Evolutionary conservation across 768 basidiomycete genomes (phyloP).

Genomic region (Tylopilus sp.): DNA sequence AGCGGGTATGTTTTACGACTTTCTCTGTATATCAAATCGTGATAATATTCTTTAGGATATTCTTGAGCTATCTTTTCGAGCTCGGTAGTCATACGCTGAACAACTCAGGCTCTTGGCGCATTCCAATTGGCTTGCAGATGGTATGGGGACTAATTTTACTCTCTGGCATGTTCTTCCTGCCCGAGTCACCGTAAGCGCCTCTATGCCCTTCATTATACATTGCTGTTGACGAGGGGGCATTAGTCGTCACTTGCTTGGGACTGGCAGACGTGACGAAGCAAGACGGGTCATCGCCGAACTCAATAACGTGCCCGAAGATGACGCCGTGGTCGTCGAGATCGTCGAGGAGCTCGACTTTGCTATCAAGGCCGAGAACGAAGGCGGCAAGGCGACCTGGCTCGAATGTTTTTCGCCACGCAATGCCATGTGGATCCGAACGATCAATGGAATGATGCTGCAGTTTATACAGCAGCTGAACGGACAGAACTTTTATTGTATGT

Average conservation of each 20-base stretch:
- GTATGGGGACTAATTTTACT: slow-evolving; percentile 65
- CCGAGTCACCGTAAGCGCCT: slow-evolving; percentile 59
- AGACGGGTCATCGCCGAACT: slow-evolving; percentile 60
- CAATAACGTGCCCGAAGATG: slow-evolving; percentile 58
- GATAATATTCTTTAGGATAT: slow-evolving; percentile 40
- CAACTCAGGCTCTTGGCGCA: slow-evolving; percentile 66
- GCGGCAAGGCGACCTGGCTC: slow-evolving; percentile 73
- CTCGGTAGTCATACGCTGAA: slow-evolving; percentile 56
- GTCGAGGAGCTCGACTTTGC: slow-evolving; percentile 64
- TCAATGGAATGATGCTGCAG: slow-evolving; percentile 80
- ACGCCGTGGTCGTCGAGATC: slow-evolving; percentile 54
- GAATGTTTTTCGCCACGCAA: slow-evolving; percentile 75
- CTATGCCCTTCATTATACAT: neutral
- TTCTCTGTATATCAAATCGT: neutral
- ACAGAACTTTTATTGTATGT: slow-evolving; percentile 76
- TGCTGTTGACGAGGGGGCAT: neutral
- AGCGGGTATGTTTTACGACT: slow-evolving; percentile 44
- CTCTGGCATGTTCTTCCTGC: slow-evolving; percentile 71
- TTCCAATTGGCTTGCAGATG: slow-evolving; percentile 74
- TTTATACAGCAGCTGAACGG: slow-evolving; percentile 81
- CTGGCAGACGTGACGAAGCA: slow-evolving; percentile 50
- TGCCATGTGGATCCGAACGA: slow-evolving; percentile 67
- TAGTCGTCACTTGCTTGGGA: slow-evolving; percentile 70
- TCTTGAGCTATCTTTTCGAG: slow-evolving; percentile 50
- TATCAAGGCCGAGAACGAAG: slow-evolving; percentile 72